Conservation (phyloP, 495 filamentous ascomycete species). For the Schizothecium vesticola region DNA sequence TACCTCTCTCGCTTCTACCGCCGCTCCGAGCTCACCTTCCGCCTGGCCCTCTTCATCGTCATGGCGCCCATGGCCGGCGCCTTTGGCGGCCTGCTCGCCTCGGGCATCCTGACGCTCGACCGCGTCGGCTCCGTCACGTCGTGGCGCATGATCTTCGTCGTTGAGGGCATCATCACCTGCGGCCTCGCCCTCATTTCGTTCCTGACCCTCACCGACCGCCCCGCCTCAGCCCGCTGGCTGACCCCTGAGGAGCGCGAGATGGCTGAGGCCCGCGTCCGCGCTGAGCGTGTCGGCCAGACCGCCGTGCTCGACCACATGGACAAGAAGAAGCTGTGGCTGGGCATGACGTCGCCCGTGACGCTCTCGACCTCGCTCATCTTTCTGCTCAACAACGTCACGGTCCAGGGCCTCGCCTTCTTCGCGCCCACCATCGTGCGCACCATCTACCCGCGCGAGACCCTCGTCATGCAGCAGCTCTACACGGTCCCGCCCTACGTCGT, state of each 20-base stretch:
- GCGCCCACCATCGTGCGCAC: slow-evolving; percentile 63
- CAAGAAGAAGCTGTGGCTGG: slow-evolving; percentile 49
- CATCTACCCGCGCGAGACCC: slow-evolving; percentile 56
- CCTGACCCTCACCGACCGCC: slow-evolving; percentile 55
- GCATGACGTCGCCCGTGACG: slow-evolving; percentile 26
- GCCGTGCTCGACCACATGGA: slow-evolving; percentile 61
- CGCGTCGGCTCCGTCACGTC: slow-evolving; percentile 42
- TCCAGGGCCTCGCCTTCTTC: slow-evolving; percentile 74
- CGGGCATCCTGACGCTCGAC: slow-evolving; percentile 51
- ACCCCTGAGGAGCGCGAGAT: slow-evolving; percentile 50
- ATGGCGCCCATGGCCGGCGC: slow-evolving; percentile 66
- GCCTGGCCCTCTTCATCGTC: slow-evolving; percentile 68
- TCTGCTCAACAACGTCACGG: slow-evolving; percentile 66
- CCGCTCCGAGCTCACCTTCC: slow-evolving; percentile 60
- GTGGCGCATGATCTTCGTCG: slow-evolving; percentile 65
- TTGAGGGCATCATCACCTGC: slow-evolving; percentile 60
- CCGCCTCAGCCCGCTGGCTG: slow-evolving; percentile 56
- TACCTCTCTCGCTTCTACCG: slow-evolving; percentile 69
- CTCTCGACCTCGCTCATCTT: slow-evolving; percentile 58
- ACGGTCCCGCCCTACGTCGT: slow-evolving; percentile 70
- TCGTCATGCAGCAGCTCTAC: slow-evolving; percentile 49
- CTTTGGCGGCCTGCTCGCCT: slow-evolving; percentile 65
- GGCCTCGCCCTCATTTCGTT: slow-evolving; percentile 45
- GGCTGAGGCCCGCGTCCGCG: slow-evolving; percentile 51
- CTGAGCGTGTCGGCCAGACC: slow-evolving; percentile 60